Base-by-base conservation (phyloP, 1,284 basidiomycete genomes). In the Porodaedalea pini region DNA sequence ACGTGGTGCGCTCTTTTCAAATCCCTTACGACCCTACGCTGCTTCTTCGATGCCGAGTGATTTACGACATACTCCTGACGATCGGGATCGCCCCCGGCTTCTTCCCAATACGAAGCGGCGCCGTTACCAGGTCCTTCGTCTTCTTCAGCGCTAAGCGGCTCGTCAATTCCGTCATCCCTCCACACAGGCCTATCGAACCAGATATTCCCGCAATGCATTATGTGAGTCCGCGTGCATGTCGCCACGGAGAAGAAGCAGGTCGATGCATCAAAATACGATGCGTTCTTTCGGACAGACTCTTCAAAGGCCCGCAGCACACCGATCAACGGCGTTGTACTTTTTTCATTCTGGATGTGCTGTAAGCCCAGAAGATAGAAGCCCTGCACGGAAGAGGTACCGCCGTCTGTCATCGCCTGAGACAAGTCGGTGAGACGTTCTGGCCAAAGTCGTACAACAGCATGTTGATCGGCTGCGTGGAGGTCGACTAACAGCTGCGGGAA, bases 291-390 rank as follows among this genome's bases (percentile, higher is more conserved):
- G 23, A 67, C 36, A 6, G 57, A 54, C 6, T 61, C 37, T 32
- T 65, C 64, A 45, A 67, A 67, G 5, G 56, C 50, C 11, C 54
- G 50, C 21, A 67, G 54, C 36, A 51, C 43, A n/a, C 58, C 36
- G 21, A 54, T 39, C 7, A 60, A 54, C 31, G 54, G 31, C 48
- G 50, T 61, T 37, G 54, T 54, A n/a, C 36, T 54, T n/a, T 25
- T 27, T 4, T 54, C 21, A 25, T 29, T 37, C 10, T 23, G 36
- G 13, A 39, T 25, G 15, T 15, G 36, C 10, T 54, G 47, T 8
- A 63, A 32, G 13, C 64, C 64, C 31, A 66, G 50, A 19, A 66
- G 63, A 59, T 66, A 67, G 61, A 65, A 67, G 6, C 62, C 62
- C 29, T 64, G 59, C 19, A 60, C 47, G 32, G 25, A 47, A 21